phyloP scores from a whole-genome alignment of 768 basidiomycete species.

The Mycena epipterygia region DNA sequence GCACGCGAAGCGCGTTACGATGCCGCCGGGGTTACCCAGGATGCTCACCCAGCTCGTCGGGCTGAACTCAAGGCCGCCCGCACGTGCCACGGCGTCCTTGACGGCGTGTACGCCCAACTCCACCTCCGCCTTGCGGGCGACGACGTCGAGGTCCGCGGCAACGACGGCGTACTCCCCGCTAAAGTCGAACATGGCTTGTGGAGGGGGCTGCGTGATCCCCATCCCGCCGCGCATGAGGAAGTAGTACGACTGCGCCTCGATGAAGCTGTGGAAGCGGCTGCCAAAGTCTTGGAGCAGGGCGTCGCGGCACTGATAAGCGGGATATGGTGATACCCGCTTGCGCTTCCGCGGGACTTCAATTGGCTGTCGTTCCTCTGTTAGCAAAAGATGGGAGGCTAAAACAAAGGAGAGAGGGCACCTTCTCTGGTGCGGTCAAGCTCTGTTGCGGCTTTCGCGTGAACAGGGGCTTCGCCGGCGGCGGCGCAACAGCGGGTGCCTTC shows the following conservation, averaged over 20 bases:
- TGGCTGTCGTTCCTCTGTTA: constrained; percentile 27
- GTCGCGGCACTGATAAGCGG: constrained; percentile 50
- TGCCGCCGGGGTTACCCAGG: constrained; percentile 43
- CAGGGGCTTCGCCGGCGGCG: neutral
- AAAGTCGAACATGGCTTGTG: constrained; percentile 56
- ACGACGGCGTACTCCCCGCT: constrained; percentile 67
- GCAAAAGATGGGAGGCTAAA: neutral
- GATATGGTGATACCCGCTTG: constrained; percentile 44
- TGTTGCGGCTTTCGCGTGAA: constrained; percentile 9
- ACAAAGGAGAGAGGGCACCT: neutral
- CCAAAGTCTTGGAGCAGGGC: constrained; percentile 46
- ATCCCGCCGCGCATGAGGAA: constrained; percentile 42
- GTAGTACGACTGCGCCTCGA: constrained; percentile 53
- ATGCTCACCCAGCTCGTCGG: constrained; percentile 48
- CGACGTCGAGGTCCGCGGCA: constrained; percentile 54
- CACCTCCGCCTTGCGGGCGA: constrained; percentile 47
- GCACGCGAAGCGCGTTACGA: constrained; percentile 57
- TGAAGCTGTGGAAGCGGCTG: constrained; percentile 45
- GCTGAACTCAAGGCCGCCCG: constrained; percentile 54
- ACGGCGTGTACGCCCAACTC: constrained; percentile 45
- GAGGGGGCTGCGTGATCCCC: constrained; percentile 7
- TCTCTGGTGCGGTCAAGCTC: neutral
- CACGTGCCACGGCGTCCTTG: constrained; percentile 50
- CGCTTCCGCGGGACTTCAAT: constrained; percentile 38
- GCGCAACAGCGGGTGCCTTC: neutral